These are phyloP conservation scores for Sphagnurus paluster DNA, from an alignment of 1,284 basidiomycete genomes.

Conservation along the genomic window DNA sequence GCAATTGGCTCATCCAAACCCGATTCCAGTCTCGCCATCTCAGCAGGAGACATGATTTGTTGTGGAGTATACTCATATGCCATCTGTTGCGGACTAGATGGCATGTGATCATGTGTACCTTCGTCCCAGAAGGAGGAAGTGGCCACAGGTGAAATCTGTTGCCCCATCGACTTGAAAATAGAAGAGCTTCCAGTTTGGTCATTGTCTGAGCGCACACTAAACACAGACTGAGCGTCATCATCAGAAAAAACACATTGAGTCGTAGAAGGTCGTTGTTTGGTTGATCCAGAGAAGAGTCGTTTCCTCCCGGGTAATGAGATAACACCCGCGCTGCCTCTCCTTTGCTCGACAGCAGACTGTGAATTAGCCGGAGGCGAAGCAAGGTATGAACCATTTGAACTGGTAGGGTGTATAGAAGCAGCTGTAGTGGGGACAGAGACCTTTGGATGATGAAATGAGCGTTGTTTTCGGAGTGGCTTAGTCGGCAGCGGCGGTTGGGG, in stretches of 20 bases:
- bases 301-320: slow-evolving; percentile 40
- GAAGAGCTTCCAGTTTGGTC: slow-evolving; percentile 28
- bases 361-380: slow-evolving; percentile 22
- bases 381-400: slow-evolving; percentile 26
- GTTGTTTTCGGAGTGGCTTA: slow-evolving; percentile 42
- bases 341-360: slow-evolving; percentile 26
- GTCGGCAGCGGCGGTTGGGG: slow-evolving; percentile 25
- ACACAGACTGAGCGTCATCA: slow-evolving; percentile 54
- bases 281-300: slow-evolving; percentile 62
- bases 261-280: slow-evolving; percentile 49
- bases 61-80: slow-evolving; percentile 54
- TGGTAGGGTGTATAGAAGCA: slow-evolving; percentile 33
- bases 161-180: slow-evolving; percentile 28
- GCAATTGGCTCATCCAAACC: slow-evolving; percentile 34
- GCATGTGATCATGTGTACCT: slow-evolving; percentile 25
- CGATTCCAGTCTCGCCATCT: slow-evolving; percentile 60
- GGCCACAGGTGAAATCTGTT: slow-evolving; percentile 22
- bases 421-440: slow-evolving; percentile 41
- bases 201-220: slow-evolving; percentile 48
- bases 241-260: slow-evolving; percentile 39
- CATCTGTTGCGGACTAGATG: slow-evolving; percentile 33
- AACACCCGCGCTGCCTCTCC: slow-evolving; percentile 32
- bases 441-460: slow-evolving; percentile 45
- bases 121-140: slow-evolving; percentile 53
- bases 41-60: slow-evolving; percentile 62